A percentile compares a stretch with the other conserved stretches of the same genome.
phyloP scores from a whole-genome alignment of 495 filamentous ascomycete genomes.

The Trichoderma reesei region DNA sequence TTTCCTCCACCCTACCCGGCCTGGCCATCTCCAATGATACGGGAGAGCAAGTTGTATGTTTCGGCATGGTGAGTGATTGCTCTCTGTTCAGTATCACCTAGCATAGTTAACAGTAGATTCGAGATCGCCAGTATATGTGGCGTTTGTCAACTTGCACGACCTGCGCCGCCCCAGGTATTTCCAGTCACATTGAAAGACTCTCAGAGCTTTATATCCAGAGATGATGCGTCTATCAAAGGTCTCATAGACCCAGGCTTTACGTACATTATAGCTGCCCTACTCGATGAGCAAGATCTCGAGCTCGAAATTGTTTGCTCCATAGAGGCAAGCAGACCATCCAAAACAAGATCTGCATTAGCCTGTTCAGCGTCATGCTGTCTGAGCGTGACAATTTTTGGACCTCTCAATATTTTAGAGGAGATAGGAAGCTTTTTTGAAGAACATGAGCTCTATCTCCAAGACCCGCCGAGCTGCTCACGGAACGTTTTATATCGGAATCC shows the following conservation, averaged over 20 bases:
- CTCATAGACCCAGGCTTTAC: neutral
- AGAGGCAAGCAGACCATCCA: neutral
- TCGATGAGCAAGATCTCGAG: constrained; percentile 12
- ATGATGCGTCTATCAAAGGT: neutral
- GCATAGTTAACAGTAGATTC: neutral
- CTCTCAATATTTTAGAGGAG: constrained; percentile 19
- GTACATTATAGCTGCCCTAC: constrained; percentile 13
- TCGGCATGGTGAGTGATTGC: neutral
- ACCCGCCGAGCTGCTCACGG: constrained; percentile 23
- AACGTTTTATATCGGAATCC: constrained; percentile 36
- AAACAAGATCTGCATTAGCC: too few relatives aligned
- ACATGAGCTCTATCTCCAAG: constrained; percentile 29
- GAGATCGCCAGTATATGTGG: neutral
- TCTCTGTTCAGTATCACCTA: neutral
- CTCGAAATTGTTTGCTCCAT: constrained; percentile 13
- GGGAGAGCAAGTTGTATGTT: neutral
- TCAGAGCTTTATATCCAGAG: neutral
- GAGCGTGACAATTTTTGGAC: constrained; percentile 23
- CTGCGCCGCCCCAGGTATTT: neutral
- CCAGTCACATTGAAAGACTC: neutral
- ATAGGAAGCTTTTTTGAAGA: constrained; percentile 26
- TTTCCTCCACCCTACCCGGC: neutral
- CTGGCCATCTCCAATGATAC: neutral
- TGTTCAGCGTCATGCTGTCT: constrained; percentile 13
- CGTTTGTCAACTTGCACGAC: neutral